Percentiles rank a stretch among this genome's conserved stretches.
These are phyloP conservation scores for Fusarium lyarnte DNA, from an alignment of 2,329 filamentous ascomycete species.

Conservation along the genomic window DNA sequence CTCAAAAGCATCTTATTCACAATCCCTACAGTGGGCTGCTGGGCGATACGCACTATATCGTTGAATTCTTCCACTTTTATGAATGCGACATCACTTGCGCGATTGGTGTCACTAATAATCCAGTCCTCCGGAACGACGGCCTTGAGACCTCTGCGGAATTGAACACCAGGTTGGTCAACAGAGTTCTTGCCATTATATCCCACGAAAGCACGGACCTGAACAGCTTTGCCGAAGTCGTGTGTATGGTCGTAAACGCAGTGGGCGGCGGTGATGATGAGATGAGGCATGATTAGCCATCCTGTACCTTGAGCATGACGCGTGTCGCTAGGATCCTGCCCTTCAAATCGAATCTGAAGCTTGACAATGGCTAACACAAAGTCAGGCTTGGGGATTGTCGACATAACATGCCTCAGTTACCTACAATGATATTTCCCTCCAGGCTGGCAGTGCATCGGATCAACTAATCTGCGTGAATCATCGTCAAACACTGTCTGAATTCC, in stretches of 20 bases:
- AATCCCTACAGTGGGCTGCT: neutral
- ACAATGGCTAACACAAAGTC: neutral
- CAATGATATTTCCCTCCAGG: neutral
- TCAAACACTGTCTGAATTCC: fast-evolving
- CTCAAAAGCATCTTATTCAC: neutral
- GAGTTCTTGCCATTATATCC: neutral
- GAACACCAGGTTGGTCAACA: neutral
- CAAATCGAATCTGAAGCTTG: neutral
- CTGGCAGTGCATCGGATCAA: fast-evolving
- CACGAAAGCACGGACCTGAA: neutral
- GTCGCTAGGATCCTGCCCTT: neutral
- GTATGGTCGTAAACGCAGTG: neutral
- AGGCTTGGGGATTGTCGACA: no score
- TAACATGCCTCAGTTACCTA: neutral
- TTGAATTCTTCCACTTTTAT: neutral
- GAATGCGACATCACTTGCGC: neutral
- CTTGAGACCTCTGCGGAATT: neutral
- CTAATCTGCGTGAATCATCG: neutral
- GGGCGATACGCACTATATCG: neutral
- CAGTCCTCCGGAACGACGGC: neutral
- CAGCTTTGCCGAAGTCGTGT: neutral
- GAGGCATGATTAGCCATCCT: neutral
- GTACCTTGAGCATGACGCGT: neutral
- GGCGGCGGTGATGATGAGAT: neutral
- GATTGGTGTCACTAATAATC: neutral